Evolutionary conservation across 192 early-diverging fungal species (phyloP).

Genomic region (Chytriomyces sp.): DNA sequence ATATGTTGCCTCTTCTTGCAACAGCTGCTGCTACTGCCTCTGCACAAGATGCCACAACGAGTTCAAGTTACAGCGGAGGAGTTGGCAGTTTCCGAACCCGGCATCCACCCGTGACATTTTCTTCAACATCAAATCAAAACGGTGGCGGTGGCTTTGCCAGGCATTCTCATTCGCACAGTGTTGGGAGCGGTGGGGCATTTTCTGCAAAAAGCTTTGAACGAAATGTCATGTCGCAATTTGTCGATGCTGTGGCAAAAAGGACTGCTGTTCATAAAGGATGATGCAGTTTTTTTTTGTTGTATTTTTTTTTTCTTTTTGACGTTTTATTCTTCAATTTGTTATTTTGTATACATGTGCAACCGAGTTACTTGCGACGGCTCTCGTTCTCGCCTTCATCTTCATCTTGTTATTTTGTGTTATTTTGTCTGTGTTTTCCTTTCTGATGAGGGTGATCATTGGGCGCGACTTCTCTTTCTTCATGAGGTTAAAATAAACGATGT

Average conservation of each 20-base stretch:
- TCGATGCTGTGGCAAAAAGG: slow-evolving; percentile 26
- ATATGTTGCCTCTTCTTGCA: background rate
- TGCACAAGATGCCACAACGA: background rate
- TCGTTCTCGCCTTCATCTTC: no score
- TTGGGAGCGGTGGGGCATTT: background rate
- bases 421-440: no score
- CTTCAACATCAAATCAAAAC: slow-evolving; percentile 13
- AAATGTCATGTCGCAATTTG: slow-evolving; percentile 32
- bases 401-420: no score
- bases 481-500: no score
- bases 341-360: no score
- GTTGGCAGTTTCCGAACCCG: background rate
- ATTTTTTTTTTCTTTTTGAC: slow-evolving; percentile 17
- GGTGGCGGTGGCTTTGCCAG: background rate
- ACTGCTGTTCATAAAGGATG: background rate
- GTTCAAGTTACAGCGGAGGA: background rate
- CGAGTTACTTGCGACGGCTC: no score
- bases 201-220: slow-evolving; percentile 19
- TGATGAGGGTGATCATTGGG: no score
- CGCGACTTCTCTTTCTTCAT: no score
- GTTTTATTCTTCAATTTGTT: slow-evolving; percentile 1
- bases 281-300: background rate
- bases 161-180: background rate
- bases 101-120: slow-evolving; percentile 1
- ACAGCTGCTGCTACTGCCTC: background rate